Base-by-base conservation (phyloP, 2,329 filamentous ascomycete genomes). In the Hypocrella siamensis region DNA sequence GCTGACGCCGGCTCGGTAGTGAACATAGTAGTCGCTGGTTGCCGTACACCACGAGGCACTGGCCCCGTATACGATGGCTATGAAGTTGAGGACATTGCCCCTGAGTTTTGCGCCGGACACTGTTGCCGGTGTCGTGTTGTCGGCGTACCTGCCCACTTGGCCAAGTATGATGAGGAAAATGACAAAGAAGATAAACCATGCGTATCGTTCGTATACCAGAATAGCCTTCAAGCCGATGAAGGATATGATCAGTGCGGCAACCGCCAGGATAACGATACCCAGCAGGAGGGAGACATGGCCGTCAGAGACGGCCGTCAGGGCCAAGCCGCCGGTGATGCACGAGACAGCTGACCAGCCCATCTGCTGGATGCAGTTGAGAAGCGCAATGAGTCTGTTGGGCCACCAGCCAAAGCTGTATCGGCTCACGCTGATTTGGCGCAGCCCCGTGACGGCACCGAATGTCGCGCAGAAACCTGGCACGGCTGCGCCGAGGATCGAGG, bases 271-370 rank as follows among this genome's bases (percentile, higher is more conserved):
- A 35, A 68, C 54, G 32, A 73, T 67, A 11, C 66, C 65, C n/a
- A 67, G 56, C 11, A 60, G 54, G 1, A 63, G 53, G 29, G 56
- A 61, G 24, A 71, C 46, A n/a, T 41, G 46, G 17, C 58, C 57
- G 26, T 56, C 46, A 3, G 55, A 56, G 27, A 63, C 57, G n/a
- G 63, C 61, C 3, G 57, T 54, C 17, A 67, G 49, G 1, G 58
- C 58, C 28, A 61, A 49, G 1, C 66, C 67, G 16, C 64, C 65
- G 3, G 66, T 62, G 36, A 70, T 64, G 37, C 57, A 60, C 17
- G 58, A 59, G 9, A 70, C 42, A 57, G 26, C 67, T 51, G 57
- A 59, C 52, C 67, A 70, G 9, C 65, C 66, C 17, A 63, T 70
- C 37, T 46, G 43, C 35, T 45, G 41, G n/a, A 45, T 35, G 17